Conservation (phyloP, 2,329 filamentous ascomycete genomes). For the Scedosporium boydii region DNA sequence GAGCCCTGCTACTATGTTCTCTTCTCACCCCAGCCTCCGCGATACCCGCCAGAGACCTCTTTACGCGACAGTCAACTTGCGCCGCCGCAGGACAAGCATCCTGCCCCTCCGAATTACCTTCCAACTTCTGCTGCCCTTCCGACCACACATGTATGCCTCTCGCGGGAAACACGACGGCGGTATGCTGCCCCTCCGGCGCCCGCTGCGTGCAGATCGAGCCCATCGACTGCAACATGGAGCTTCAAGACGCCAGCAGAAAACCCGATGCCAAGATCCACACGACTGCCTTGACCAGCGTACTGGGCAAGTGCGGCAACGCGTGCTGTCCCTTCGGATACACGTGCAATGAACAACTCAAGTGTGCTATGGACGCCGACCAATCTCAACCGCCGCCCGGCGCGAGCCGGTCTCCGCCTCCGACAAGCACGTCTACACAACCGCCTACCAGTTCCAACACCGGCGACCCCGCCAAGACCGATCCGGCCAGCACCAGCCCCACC, state of each 20-base stretch:
- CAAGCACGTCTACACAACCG: constrained; percentile 9
- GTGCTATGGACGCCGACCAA: constrained; percentile 44
- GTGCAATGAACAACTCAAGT: constrained; percentile 40
- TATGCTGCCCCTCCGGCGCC: constrained; percentile 56
- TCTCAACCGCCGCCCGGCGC: constrained; percentile 23
- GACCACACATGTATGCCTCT: constrained; percentile 48
- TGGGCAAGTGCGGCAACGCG: constrained; percentile 45
- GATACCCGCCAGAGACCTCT: constrained; percentile 26
- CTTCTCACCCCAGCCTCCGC: constrained; percentile 29
- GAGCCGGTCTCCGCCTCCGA: constrained; percentile 13
- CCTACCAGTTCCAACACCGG: neutral
- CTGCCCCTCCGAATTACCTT: constrained; percentile 48
- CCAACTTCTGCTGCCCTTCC: constrained; percentile 56
- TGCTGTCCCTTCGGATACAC: constrained; percentile 69
- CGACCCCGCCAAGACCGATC: neutral
- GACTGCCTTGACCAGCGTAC: constrained; percentile 44
- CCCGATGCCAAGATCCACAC: constrained; percentile 58
- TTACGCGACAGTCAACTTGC: constrained; percentile 40
- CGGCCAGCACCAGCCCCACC: no score
- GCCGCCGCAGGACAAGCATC: constrained; percentile 35
- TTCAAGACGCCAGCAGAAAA: constrained; percentile 49
- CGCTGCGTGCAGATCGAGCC: constrained; percentile 53
- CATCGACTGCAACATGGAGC: constrained; percentile 53
- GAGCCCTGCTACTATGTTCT: constrained; percentile 27
- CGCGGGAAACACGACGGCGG: constrained; percentile 53